Percentiles rank a stretch among this genome's conserved stretches.
Evolutionary conservation across 192 early-diverging fungal genomes (phyloP).

Genomic region (Bifiguratus adelaidae): DNA sequence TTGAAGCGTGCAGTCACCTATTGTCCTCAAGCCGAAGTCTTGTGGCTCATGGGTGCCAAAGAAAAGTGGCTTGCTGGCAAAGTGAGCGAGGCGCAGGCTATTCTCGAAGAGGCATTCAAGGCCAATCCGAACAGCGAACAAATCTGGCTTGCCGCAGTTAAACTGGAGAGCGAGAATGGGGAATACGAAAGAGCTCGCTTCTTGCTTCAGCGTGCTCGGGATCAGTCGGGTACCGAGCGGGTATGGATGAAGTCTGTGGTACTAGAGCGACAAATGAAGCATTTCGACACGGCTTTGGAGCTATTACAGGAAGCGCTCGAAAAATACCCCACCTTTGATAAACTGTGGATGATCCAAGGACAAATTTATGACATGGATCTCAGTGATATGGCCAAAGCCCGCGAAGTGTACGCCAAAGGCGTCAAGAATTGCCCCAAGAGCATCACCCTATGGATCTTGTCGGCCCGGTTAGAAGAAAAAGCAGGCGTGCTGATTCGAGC

Average conservation of each 20-base stretch:
- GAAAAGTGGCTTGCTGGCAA: constrained; percentile 84
- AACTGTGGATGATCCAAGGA: constrained; percentile 92
- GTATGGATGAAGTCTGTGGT: constrained; percentile 97
- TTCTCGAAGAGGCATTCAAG: constrained; percentile 77
- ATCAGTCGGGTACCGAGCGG: constrained; percentile 59
- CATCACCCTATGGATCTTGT: constrained; percentile 69
- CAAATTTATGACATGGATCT: constrained; percentile 57
- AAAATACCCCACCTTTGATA: constrained; percentile 67
- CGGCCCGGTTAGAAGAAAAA: constrained; percentile 72
- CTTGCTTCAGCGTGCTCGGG: constrained; percentile 66
- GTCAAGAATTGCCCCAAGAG: constrained; percentile 69
- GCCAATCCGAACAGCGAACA: constrained; percentile 88
- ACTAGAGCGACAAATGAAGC: constrained; percentile 68
- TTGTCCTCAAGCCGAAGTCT: constrained; percentile 83
- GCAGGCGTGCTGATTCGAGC: constrained; percentile 57
- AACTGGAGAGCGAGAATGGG: constrained; percentile 85
- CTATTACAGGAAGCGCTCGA: constrained; percentile 53
- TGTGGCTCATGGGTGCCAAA: constrained; percentile 97
- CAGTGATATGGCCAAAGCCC: constrained; percentile 46
- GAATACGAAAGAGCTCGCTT: constrained; percentile 67
- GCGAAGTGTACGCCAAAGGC: constrained; percentile 60
- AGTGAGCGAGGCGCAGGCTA: constrained; percentile 69
- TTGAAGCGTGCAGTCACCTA: constrained; percentile 76
- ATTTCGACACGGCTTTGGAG: constrained; percentile 50
- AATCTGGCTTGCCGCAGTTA: constrained; percentile 93